phyloP scores from a whole-genome alignment of 2,329 filamentous ascomycete species.

The Colletotrichum euphorbiae region DNA sequence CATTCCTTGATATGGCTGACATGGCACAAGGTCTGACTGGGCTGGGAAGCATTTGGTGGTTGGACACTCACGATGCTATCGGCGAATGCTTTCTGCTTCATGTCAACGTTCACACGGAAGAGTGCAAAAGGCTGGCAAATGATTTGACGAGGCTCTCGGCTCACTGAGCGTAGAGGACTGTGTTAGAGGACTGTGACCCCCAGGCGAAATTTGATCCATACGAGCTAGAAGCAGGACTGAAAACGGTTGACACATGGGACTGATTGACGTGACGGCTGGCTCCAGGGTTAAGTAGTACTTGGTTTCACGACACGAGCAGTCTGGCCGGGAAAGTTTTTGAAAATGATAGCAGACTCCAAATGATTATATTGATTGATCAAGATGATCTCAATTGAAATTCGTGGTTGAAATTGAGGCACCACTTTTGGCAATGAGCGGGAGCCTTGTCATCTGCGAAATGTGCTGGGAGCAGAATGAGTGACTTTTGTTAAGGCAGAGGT shows the following conservation, averaged over 20 bases:
- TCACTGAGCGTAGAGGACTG: not conserved
- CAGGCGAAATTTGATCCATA: not conserved
- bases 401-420: not conserved
- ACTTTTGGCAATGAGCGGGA: not conserved
- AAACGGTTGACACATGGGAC: not conserved
- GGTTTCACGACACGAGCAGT: not conserved
- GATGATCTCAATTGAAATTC: not conserved
- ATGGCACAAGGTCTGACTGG: not conserved
- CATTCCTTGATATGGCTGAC: conserved; percentile 26
- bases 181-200: not conserved
- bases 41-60: conserved; percentile 11
- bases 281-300: not conserved
- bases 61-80: conserved; percentile 2
- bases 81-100: not conserved
- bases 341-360: conserved; percentile 12
- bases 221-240: not conserved
- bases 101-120: not conserved
- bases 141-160: not conserved
- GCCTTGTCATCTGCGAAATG: not conserved
- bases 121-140: not conserved
- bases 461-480: not conserved
- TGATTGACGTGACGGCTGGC: not conserved
- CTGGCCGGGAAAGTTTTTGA: not conserved
- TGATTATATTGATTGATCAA: conserved; percentile 12
- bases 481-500: not conserved